A percentile compares a stretch with the other conserved stretches of the same genome.
Evolutionary conservation across 2,329 filamentous ascomycete genomes (phyloP).

Genomic region (Ceratocystis diversiconidia): DNA sequence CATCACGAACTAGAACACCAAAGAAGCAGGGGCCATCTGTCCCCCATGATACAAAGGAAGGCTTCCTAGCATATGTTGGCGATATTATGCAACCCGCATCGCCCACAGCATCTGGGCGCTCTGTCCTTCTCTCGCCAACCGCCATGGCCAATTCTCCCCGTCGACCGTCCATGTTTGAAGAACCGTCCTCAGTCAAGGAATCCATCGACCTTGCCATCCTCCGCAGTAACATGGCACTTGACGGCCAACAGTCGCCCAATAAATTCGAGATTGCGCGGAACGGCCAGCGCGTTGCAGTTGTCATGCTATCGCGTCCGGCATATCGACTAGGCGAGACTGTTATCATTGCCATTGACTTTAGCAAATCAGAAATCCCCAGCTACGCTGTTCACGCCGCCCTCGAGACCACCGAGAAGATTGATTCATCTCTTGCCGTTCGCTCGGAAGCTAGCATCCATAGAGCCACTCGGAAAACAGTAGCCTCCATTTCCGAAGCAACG

Average conservation of each 20-base stretch:
- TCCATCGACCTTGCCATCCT: slow-evolving; percentile 85
- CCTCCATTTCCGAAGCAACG: slow-evolving; percentile 64
- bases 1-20: slow-evolving; percentile 22
- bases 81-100: slow-evolving; percentile 48
- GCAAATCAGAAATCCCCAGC: slow-evolving; percentile 60
- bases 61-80: slow-evolving; percentile 66
- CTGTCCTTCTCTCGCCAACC: slow-evolving; percentile 56
- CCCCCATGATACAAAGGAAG: slow-evolving; percentile 30
- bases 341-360: slow-evolving; percentile 72
- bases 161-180: slow-evolving; percentile 40
- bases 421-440: slow-evolving; percentile 64
- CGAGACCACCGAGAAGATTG: slow-evolving; percentile 75
- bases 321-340: slow-evolving; percentile 83
- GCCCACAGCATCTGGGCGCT: slow-evolving; percentile 32
- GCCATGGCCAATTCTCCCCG: slow-evolving; percentile 40
- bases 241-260: slow-evolving; percentile 68
- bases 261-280: slow-evolving; percentile 90
- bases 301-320: slow-evolving; percentile 75
- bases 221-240: slow-evolving; percentile 55
- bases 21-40: slow-evolving; percentile 23
- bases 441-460: slow-evolving; percentile 75
- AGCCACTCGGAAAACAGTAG: slow-evolving; percentile 71
- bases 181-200: slow-evolving; percentile 56
- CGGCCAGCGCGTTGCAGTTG: slow-evolving; percentile 77
- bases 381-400: slow-evolving; percentile 75